phyloP scores from a whole-genome alignment of 176 grass and related monocot genomes.

The Paspalum notatum region DNA sequence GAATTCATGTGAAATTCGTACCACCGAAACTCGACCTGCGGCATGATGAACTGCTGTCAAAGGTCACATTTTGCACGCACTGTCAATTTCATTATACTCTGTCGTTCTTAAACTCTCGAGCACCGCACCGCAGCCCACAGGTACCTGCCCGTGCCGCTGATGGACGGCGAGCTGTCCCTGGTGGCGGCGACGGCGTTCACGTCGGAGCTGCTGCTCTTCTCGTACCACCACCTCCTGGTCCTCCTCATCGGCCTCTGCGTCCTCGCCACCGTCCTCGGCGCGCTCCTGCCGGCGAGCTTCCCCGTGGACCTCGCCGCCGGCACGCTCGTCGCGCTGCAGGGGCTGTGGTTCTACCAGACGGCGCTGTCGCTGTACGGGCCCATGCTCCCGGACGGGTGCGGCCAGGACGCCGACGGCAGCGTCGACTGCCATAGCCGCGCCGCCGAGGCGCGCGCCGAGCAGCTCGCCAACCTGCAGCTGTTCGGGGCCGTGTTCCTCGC shows the following conservation, averaged over 20 bases:
- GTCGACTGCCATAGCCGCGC: conserved; percentile 54
- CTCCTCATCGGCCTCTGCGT: conserved; percentile 72
- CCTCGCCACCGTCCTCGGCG: conserved; percentile 49
- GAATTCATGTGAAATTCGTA: not conserved
- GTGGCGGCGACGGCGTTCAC: conserved; percentile 62
- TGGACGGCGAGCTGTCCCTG: conserved; percentile 60
- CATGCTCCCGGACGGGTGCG: conserved; percentile 70
- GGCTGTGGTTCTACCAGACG: conserved; percentile 97
- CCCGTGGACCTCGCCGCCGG: conserved; percentile 53
- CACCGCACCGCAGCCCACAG: too few species aligned
- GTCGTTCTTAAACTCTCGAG: too few species aligned
- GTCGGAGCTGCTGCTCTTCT: conserved; percentile 75
- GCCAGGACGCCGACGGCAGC: conserved; percentile 25
- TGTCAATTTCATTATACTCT: not conserved
- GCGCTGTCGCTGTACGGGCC: conserved; percentile 78
- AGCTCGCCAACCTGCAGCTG: conserved; percentile 73
- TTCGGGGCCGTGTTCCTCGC: not conserved
- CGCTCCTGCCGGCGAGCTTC: conserved; percentile 68
- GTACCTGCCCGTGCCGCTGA: conserved; percentile 61
- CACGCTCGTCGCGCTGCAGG: conserved; percentile 64
- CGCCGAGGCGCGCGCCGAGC: conserved; percentile 60
- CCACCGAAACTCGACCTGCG: not conserved
- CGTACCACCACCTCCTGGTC: conserved; percentile 83
- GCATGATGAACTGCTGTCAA: not conserved
- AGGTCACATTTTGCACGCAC: not conserved